These are phyloP conservation scores for Amphichorda felina DNA, from an alignment of 2,329 filamentous ascomycete genomes.

Conservation along the genomic window DNA sequence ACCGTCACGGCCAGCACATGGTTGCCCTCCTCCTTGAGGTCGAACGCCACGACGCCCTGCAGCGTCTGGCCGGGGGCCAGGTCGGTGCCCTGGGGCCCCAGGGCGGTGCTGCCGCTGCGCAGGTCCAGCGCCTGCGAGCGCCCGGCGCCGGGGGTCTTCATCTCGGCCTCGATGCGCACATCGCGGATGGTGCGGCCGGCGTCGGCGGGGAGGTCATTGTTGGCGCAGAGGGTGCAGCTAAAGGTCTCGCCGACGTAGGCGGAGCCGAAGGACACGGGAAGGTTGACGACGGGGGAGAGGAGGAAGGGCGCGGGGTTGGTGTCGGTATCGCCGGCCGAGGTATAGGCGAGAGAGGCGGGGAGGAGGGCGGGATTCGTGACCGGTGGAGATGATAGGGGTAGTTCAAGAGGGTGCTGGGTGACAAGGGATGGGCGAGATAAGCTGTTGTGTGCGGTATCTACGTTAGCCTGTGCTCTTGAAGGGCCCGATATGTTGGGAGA, in stretches of 20 bases:
- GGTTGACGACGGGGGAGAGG: conserved; percentile 57
- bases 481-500: not conserved
- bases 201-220: conserved; percentile 53
- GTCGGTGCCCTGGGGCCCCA: conserved; percentile 20
- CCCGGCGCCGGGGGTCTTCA: conserved; percentile 69
- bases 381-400: conserved; percentile 21
- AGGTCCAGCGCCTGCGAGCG: conserved; percentile 54
- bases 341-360: conserved; percentile 67
- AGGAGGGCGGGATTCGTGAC: conserved; percentile 26
- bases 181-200: conserved; percentile 49
- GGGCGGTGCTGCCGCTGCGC: conserved; percentile 7
- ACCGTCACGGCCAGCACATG: conserved; percentile 91
- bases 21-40: conserved; percentile 86
- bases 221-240: conserved; percentile 89
- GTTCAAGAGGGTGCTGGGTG: conserved; percentile 52
- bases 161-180: conserved; percentile 78
- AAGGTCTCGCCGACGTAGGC: conserved; percentile 95
- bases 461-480: conserved; percentile 2
- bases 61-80: conserved; percentile 54
- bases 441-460: conserved; percentile 31
- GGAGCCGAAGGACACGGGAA: conserved; percentile 84
- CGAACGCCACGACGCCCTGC: conserved; percentile 73
- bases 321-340: conserved; percentile 14
- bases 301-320: conserved; percentile 44
- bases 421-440: conserved; percentile 74